These are phyloP conservation scores for Knoxia roxburghii DNA, from an alignment of 257 asterid species.

Conservation along the genomic window DNA sequence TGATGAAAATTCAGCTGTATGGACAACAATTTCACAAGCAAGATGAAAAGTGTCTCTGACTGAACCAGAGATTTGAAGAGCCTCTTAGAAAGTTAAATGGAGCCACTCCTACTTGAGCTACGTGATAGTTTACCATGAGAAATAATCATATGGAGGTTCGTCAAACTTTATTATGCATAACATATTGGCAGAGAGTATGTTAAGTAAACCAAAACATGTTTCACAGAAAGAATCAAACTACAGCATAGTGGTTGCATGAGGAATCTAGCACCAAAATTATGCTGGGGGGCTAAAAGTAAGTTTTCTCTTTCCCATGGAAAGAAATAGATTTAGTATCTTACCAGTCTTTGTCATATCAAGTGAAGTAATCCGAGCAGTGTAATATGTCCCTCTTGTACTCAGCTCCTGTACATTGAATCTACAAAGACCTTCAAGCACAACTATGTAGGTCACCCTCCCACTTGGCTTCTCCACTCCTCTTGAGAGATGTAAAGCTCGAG, in stretches of 20 bases:
- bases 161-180: neutral
- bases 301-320: neutral
- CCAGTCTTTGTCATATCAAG: conserved; percentile 87
- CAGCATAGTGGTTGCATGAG: neutral
- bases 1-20: neutral
- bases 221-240: neutral
- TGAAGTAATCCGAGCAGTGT: conserved; percentile 90
- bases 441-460: conserved; percentile 95
- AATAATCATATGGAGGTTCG: neutral
- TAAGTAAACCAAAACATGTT: too few species aligned
- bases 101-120: neutral
- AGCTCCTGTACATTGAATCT: conserved; percentile 96
- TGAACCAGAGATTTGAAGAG: neutral
- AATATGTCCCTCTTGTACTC: conserved; percentile 91
- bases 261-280: neutral
- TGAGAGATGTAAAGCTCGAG: conserved; percentile 94
- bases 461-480: conserved; percentile 99
- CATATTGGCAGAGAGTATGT: neutral
- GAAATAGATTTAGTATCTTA: conserved; percentile 27
- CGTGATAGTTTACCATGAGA: neutral
- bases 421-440: conserved; percentile 95
- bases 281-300: neutral
- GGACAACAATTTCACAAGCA: neutral
- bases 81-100: neutral
- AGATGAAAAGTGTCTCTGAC: neutral